Conservation (phyloP, 305 asterid genomes). For the Fraxinus nigra region DNA sequence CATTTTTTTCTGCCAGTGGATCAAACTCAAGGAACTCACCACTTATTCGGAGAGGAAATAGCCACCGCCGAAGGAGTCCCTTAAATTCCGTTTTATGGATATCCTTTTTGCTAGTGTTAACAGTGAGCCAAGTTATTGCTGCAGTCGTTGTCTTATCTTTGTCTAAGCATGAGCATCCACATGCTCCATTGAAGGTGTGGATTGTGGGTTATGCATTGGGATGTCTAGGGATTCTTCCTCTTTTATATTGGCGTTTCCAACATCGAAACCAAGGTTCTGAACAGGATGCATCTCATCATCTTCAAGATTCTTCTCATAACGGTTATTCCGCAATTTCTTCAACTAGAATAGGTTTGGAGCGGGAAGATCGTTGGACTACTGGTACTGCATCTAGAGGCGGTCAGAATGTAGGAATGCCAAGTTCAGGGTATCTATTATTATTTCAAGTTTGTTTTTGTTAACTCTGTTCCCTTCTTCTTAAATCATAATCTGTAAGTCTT, state of each 20-base stretch:
- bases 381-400: conserved; percentile 47
- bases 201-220: conserved; percentile 86
- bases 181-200: conserved; percentile 75
- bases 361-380: conserved; percentile 46
- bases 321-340: conserved; percentile 46
- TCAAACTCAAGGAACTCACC: conserved; percentile 62
- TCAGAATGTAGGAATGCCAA: conserved; percentile 40
- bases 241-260: conserved; percentile 78
- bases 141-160: conserved; percentile 67
- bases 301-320: conserved; percentile 45
- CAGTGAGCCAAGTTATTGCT: conserved; percentile 76
- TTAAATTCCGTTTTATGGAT: conserved; percentile 81
- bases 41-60: conserved; percentile 58
- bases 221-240: conserved; percentile 76
- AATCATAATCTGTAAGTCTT: not conserved
- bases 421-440: conserved; percentile 52
- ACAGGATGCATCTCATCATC: conserved; percentile 57
- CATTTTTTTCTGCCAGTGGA: conserved; percentile 47
- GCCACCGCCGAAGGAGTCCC: conserved; percentile 66
- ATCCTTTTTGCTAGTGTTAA: conserved; percentile 69
- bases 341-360: conserved; percentile 43
- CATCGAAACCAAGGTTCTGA: conserved; percentile 69
- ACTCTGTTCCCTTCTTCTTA: not conserved
- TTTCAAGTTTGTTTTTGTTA: conserved; percentile 8
- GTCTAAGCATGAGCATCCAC: conserved; percentile 78